Conservation (phyloP, 208 protist species). For the Trypanosomatidae sp. region DNA sequence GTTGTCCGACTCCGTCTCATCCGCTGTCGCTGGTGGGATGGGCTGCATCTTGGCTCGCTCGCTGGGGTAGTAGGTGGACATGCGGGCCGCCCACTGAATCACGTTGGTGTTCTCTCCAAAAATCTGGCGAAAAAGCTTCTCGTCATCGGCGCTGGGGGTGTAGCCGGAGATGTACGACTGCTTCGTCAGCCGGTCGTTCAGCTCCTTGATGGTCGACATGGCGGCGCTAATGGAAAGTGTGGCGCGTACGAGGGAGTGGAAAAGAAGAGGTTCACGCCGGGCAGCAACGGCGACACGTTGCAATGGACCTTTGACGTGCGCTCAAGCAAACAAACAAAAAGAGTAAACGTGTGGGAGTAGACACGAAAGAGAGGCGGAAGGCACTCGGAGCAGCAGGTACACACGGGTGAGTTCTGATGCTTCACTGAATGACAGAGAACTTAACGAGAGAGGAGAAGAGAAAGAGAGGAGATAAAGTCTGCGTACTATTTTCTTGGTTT, state of each 20-base stretch:
- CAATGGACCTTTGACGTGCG: too few species aligned
- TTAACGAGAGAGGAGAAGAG: too few species aligned
- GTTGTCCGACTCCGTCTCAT: constrained; percentile 1
- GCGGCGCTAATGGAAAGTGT: too few species aligned
- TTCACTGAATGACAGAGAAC: too few species aligned
- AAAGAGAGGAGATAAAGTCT: too few species aligned
- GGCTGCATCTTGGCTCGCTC: constrained; percentile 47
- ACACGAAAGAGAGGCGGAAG: too few species aligned
- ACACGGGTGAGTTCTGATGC: too few species aligned
- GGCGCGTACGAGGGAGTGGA: background rate
- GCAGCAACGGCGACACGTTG: too few species aligned
- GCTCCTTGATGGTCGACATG: constrained; percentile 44
- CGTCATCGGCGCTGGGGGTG: constrained; percentile 50
- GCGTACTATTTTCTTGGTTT: too few species aligned
- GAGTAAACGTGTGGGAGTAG: too few species aligned
- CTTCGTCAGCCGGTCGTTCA: constrained; percentile 60
- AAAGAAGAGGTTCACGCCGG: background rate
- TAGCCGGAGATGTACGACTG: constrained; percentile 65
- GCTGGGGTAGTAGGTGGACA: constrained; percentile 64
- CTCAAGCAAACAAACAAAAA: too few species aligned
- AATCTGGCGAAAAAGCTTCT: constrained; percentile 40
- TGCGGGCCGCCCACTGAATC: constrained; percentile 64
- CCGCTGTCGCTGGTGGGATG: constrained; percentile 2
- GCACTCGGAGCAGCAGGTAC: too few species aligned
- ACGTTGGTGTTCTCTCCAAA: constrained; percentile 60